A percentile compares a stretch with the other conserved stretches of the same genome.
Conservation (phyloP, 2,329 filamentous ascomycete species). For the Pezicula radicicola region DNA sequence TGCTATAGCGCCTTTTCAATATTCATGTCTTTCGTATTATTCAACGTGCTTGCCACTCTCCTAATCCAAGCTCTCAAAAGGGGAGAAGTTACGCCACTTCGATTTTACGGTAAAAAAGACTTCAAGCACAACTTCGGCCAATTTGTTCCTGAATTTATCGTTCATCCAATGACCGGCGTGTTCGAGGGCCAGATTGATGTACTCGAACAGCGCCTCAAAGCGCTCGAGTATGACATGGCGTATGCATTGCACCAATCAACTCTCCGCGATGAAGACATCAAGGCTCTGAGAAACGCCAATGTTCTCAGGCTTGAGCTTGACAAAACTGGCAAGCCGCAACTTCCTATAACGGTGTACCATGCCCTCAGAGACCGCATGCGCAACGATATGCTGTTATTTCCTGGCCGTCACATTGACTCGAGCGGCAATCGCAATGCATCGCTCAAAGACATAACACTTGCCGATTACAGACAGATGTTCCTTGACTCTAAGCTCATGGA, state of each 20-base stretch:
- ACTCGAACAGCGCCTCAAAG: slow-evolving; percentile 17
- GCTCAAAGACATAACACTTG: neutral
- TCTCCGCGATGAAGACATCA: slow-evolving; percentile 29
- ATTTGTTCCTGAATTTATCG: slow-evolving; percentile 18
- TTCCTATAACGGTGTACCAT: slow-evolving; percentile 63
- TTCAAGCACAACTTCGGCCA: slow-evolving; percentile 15
- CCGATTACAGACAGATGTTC: too few relatives aligned
- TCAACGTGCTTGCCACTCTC: neutral
- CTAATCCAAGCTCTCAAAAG: neutral
- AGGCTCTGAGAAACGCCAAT: slow-evolving; percentile 42
- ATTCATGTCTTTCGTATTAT: too few relatives aligned
- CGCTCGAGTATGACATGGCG: slow-evolving; percentile 19
- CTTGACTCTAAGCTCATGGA: too few relatives aligned
- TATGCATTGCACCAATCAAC: slow-evolving; percentile 9
- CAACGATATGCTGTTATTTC: slow-evolving; percentile 24
- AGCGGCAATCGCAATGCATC: too few relatives aligned
- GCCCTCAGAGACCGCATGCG: slow-evolving; percentile 57
- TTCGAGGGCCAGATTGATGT: slow-evolving; percentile 13
- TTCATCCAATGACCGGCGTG: slow-evolving; percentile 13
- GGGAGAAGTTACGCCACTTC: neutral
- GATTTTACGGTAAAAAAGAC: slow-evolving; percentile 6
- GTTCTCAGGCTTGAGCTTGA: slow-evolving; percentile 52
- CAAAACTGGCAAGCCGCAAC: slow-evolving; percentile 47
- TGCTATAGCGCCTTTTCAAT: too few relatives aligned
- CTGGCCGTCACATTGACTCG: neutral